Evolutionary conservation across 129 eudicot genomes (phyloP).

Genomic region (Helichrysum umbraculigerum): DNA sequence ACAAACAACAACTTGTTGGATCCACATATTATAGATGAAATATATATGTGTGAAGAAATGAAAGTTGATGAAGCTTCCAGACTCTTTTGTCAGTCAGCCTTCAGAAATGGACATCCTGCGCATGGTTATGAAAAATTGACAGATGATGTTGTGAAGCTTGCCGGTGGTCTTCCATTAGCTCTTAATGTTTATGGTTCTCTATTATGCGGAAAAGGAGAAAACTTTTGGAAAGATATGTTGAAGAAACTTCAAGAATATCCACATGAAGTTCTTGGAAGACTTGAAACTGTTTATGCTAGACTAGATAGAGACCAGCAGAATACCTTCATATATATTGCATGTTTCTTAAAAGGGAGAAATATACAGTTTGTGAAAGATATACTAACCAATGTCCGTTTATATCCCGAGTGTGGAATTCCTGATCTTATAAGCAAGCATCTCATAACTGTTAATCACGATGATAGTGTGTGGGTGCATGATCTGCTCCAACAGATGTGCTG

Average conservation of each 20-base stretch:
- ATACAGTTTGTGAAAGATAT: background rate
- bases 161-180: slow-evolving; percentile 7
- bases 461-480: background rate
- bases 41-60: background rate
- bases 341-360: background rate
- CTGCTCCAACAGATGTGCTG: no score
- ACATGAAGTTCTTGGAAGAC: background rate
- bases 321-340: background rate
- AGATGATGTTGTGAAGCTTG: background rate
- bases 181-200: background rate
- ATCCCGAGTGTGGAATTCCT: background rate
- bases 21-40: background rate
- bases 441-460: background rate
- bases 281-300: background rate
- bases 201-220: background rate
- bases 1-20: background rate
- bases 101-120: background rate
- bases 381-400: background rate
- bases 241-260: background rate
- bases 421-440: background rate
- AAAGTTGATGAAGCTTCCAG: background rate
- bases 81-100: background rate
- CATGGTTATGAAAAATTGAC: background rate
- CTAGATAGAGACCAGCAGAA: background rate
- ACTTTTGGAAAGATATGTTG: background rate